Evolutionary conservation across 257 asterid genomes (phyloP).

Genomic region (Pogostemon cablin): DNA sequence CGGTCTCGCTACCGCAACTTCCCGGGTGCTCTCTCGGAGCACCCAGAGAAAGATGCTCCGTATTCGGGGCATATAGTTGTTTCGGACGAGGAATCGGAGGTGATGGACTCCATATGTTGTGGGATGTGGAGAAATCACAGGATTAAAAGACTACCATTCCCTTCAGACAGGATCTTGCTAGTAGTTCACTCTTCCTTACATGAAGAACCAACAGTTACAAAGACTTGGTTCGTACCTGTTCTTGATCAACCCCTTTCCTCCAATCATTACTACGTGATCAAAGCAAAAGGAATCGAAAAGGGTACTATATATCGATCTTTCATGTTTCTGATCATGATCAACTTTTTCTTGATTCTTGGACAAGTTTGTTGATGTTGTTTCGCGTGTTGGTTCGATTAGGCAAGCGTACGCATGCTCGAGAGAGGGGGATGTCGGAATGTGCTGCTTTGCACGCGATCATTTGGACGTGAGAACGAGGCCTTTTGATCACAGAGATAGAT

Average conservation of each 20-base stretch:
- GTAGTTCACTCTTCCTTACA: constrained; percentile 63
- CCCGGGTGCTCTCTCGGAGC: constrained; percentile 49
- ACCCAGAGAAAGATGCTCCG: constrained; percentile 49
- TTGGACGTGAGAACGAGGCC: constrained; percentile 46
- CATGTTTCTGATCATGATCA: background rate
- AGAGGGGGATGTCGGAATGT: constrained; percentile 50
- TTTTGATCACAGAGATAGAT: constrained; percentile 65
- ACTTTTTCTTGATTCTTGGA: background rate
- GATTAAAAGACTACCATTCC: constrained; percentile 68
- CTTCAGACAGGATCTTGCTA: constrained; percentile 76
- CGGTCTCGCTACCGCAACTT: constrained; percentile 62
- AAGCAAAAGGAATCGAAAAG: constrained; percentile 67
- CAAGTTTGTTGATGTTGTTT: background rate
- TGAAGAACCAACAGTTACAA: constrained; percentile 47
- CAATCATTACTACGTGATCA: constrained; percentile 65
- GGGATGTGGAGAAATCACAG: constrained; percentile 54
- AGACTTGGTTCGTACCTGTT: constrained; percentile 85
- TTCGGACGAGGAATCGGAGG: constrained; percentile 65
- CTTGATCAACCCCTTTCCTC: constrained; percentile 67
- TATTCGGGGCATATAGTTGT: constrained; percentile 55
- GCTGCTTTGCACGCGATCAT: constrained; percentile 49
- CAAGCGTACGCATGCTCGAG: constrained; percentile 62
- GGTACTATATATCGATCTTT: constrained; percentile 44
- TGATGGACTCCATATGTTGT: constrained; percentile 57
- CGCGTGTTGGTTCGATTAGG: constrained; percentile 37